Evolutionary conservation across 495 filamentous ascomycete genomes (phyloP).

Genomic region (Xylaria flabelliformis): DNA sequence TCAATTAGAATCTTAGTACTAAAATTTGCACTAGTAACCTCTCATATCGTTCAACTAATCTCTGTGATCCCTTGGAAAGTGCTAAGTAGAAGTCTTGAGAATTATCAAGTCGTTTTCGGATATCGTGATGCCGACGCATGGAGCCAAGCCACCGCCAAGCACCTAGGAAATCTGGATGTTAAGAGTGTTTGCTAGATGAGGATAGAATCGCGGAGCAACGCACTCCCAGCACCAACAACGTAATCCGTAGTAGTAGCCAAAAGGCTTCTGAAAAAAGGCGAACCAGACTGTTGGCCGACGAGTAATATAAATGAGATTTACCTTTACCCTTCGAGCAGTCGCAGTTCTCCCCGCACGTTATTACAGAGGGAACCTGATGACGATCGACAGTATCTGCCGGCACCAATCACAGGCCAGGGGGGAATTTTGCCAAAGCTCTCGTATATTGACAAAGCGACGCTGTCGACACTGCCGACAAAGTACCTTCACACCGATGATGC

Average conservation of each 20-base stretch:
- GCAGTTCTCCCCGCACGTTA: slow-evolving; percentile 9
- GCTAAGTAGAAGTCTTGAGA: not conserved
- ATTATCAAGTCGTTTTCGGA: not conserved
- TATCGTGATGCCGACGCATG: slow-evolving; percentile 7
- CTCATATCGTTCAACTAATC: not conserved
- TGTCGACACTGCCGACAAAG: slow-evolving; percentile 21
- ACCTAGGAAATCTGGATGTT: slow-evolving; percentile 11
- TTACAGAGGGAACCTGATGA: not conserved
- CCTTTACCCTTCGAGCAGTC: not conserved
- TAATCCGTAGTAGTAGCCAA: not conserved
- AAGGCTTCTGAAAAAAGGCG: not conserved
- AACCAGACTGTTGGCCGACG: slow-evolving; percentile 24
- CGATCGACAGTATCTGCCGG: slow-evolving; percentile 7
- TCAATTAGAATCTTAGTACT: not conserved
- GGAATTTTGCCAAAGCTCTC: slow-evolving; percentile 19
- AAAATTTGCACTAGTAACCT: not conserved
- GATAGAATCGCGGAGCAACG: not conserved
- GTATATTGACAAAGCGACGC: slow-evolving; percentile 16
- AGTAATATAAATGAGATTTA: slow-evolving; percentile 21
- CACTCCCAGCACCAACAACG: not conserved
- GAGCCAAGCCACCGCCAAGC: slow-evolving; percentile 10
- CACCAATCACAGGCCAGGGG: slow-evolving; percentile 12
- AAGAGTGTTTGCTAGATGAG: not conserved
- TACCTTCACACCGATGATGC: slow-evolving; percentile 23
- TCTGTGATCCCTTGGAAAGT: not conserved